A percentile compares a stretch with the other conserved stretches of the same genome.
Evolutionary conservation across 2,329 filamentous ascomycete species (phyloP).

Genomic region (Colletotrichum spinosum): DNA sequence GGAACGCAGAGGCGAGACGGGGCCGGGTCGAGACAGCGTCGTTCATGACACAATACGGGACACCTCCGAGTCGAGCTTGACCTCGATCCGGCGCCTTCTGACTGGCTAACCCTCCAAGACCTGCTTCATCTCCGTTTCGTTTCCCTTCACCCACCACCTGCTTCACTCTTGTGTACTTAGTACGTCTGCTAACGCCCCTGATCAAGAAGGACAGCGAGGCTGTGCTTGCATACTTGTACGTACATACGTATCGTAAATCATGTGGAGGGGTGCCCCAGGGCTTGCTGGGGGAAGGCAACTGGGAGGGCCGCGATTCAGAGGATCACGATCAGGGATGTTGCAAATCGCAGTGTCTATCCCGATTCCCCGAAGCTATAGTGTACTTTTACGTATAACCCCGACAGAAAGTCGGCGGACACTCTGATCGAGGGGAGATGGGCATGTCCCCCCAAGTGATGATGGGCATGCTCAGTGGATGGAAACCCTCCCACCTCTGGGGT

Average conservation of each 20-base stretch:
- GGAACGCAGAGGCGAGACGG: conserved; percentile 1
- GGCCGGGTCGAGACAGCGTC: neutral
- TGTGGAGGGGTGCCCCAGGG: neutral
- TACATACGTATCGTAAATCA: conserved; percentile 29
- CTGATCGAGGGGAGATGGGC: conserved; percentile 5
- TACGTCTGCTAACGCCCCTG: neutral
- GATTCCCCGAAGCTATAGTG: conserved; percentile 23
- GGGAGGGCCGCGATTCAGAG: conserved; percentile 35
- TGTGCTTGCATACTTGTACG: conserved; percentile 17
- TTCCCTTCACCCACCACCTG: neutral
- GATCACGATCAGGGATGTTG: conserved; percentile 37
- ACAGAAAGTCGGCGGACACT: conserved; percentile 10
- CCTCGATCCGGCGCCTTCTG: conserved; percentile 21
- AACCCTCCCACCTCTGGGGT: neutral
- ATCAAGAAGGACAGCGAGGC: conserved; percentile 17
- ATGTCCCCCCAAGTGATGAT: conserved; percentile 7
- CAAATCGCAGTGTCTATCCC: conserved; percentile 36
- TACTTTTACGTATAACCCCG: conserved; percentile 4
- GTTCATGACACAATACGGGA: conserved; percentile 26
- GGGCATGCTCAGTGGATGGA: conserved; percentile 18
- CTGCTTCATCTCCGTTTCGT: neutral
- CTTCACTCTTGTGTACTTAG: neutral
- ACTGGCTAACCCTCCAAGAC: neutral
- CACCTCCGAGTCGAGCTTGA: conserved; percentile 33
- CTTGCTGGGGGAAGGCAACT: conserved; percentile 8